Base-by-base conservation (phyloP, 345 rosid species). In the Draba incana region DNA sequence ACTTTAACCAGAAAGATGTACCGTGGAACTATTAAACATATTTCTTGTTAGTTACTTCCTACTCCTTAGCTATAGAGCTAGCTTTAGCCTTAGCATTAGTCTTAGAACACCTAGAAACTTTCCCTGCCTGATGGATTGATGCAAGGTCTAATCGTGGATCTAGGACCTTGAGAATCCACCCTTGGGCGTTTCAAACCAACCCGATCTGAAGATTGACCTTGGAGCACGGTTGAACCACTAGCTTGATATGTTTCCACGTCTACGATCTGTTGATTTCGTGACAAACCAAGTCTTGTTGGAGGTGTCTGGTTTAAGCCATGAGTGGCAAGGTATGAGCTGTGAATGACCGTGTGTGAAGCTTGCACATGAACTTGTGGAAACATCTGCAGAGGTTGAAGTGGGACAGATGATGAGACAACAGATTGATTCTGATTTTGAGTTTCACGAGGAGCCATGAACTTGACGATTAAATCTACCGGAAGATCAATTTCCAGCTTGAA, bases 401-500 rank as follows among this genome's bases (percentile, higher is more conserved):
- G 44, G 28, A 35, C 46, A 45, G 33, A 16, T 20, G 72, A 59
- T 24, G 54, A 51, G 11, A 50, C 61, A 46, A 37, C 20, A 52
- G 20, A n/a, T 44, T 27, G 68, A 48, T 66, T 66, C 24, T 50
- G 59, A 28, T 14, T 64, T 23, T 6, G 72, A 73, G 4, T 44
- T 23, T 45, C 68, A 4, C 68, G 37, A 2, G 68, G 72, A 52
- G 60, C 62, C 73, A 74, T 67, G 25, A 74, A 74, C 25, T 53
- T 74, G 28, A 37, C 20, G 7, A 74, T 67, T 13, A 74, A 38
- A n/a, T 61, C 68, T 10, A 60, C 68, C 12, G 73, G 78, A 46
- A 74, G 72, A 54, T 74, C 52, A 4, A 74, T 61, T 12, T 74
- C 78, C 50, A 74, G 57, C 20, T 74, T 28, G 27, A 67, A 74